Conservation (phyloP, 257 asterid genomes). For the Agastache rugosa region DNA sequence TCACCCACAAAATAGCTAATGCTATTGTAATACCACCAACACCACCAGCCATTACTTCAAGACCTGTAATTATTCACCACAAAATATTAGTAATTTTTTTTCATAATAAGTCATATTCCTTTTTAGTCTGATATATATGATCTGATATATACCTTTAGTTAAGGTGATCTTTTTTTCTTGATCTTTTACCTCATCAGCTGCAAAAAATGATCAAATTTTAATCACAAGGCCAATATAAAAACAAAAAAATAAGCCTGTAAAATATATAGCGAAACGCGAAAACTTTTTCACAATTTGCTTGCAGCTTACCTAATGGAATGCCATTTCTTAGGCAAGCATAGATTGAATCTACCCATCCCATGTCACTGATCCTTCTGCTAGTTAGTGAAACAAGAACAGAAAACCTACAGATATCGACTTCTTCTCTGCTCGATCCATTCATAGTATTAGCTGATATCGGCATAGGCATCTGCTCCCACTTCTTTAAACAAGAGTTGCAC, state of each 20-base stretch:
- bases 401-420: conserved; percentile 54
- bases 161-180: conserved; percentile 32
- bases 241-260: too few species aligned
- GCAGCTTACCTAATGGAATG: conserved; percentile 46
- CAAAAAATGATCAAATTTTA: conserved; percentile 20
- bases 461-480: conserved; percentile 46
- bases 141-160: conserved; percentile 40
- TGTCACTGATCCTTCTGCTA: conserved; percentile 54
- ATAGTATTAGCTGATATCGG: conserved; percentile 22
- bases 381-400: conserved; percentile 54
- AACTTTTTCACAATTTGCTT: neutral
- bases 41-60: conserved; percentile 51
- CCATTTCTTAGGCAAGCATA: conserved; percentile 59
- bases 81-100: neutral
- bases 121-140: neutral
- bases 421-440: conserved; percentile 24
- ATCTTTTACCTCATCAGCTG: conserved; percentile 42
- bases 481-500: conserved; percentile 52
- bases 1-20: conserved; percentile 33
- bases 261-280: too few species aligned
- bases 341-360: conserved; percentile 52
- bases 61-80: conserved; percentile 44
- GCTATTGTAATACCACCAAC: conserved; percentile 43
- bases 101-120: neutral
- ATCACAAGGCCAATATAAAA: neutral